phyloP scores from a whole-genome alignment of 2,329 filamentous ascomycete species.

The Pseudogymnoascus pannorum region DNA sequence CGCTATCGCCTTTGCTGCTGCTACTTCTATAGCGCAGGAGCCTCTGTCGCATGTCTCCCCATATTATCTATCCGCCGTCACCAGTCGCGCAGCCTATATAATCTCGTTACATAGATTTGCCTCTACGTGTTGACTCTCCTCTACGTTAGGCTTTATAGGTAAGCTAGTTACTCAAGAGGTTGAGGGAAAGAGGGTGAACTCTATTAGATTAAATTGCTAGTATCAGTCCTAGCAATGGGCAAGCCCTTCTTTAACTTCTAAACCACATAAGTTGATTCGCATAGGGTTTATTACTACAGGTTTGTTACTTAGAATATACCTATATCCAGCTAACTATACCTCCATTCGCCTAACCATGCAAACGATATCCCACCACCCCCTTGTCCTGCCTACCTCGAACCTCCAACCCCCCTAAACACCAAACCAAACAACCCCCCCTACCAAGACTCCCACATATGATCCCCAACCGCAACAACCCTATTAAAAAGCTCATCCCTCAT shows the following conservation, averaged over 20 bases:
- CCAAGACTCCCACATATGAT: constrained; percentile 78
- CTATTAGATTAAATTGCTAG: too few relatives aligned
- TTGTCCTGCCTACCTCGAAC: neutral
- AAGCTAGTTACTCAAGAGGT: too few relatives aligned
- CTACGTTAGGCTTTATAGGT: too few relatives aligned
- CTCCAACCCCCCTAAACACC: neutral
- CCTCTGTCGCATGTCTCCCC: too few relatives aligned
- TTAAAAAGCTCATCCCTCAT: constrained; percentile 76
- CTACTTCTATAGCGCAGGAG: too few relatives aligned
- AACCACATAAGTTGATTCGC: neutral
- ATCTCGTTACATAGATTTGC: too few relatives aligned
- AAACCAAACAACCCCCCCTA: constrained; percentile 29
- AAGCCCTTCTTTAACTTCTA: neutral
- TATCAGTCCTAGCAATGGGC: too few relatives aligned
- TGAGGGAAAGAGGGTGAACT: too few relatives aligned
- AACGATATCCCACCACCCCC: neutral
- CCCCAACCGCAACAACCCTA: constrained; percentile 65
- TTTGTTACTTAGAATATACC: neutral
- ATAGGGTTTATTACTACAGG: neutral
- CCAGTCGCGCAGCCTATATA: too few relatives aligned
- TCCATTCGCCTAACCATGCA: neutral
- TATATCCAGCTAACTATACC: neutral
- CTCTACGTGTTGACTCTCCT: too few relatives aligned
- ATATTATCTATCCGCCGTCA: too few relatives aligned
- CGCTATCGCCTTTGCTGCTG: too few relatives aligned